Evolutionary conservation across 495 filamentous ascomycete genomes (phyloP), one percentile per base, ranked within the genome.

Genomic region (Xylaria acuta): DNA sequence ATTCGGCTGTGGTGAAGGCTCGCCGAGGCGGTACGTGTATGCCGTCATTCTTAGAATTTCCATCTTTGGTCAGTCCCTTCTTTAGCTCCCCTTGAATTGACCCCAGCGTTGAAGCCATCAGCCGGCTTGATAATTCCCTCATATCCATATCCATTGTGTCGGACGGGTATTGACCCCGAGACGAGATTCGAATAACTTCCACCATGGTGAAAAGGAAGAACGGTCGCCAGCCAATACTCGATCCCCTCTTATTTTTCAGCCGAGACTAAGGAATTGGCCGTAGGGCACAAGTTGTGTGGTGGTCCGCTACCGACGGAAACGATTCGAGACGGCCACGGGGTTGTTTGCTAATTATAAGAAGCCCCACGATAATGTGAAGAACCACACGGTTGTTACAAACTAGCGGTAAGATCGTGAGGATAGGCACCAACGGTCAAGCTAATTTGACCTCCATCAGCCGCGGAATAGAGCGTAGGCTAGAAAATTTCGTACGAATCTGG

Each of bases 351-450:
- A n/a, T 56, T 49, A 36, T 41, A 38, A 40, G 67, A 49, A n/a
- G 67, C 41, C 67, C 67, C 53, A 62, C 67, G 67, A 70, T 30
- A 47, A 36, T 36, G 30, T 2, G 22, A 49, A 49, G 56, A 30
- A 62, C 41, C 22, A 63, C 58, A n/a, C 49, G 18, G 38, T 11
- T 12, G 22, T 64, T 36, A 25, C 30, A 41, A 64, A 70, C 45
- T 70, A 70, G 68, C 68, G 68, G 68, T 70, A 64, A 53, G 68
- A 70, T 70, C 68, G 68, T 63, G 58, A 70, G 38, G 18, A 47
- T 67, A 14, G 68, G 56, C 54, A 25, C 64, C 64, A 53, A 53
- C 45, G 30, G 47, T 49, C 51, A 25, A 68, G 40, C 65, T 56
- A 68, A 43, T 30, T 41, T 27, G 60, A 64, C 38, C 38, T 43